These are phyloP conservation scores for Puccinia novopanici DNA, from an alignment of 1,284 basidiomycete species.

Conservation along the genomic window DNA sequence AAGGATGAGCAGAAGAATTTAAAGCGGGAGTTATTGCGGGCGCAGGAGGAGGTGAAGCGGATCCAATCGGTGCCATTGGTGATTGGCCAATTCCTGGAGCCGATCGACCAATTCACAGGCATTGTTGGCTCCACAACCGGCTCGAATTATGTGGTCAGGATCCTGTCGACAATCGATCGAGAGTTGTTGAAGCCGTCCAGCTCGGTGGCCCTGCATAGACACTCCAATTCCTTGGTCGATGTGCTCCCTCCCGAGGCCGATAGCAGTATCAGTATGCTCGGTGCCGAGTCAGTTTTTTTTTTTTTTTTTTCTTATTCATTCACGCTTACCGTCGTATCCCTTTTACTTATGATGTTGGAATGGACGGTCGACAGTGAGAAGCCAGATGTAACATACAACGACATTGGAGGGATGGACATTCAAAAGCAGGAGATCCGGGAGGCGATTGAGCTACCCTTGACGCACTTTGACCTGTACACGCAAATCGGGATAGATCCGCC, in stretches of 20 bases:
- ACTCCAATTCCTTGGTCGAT: slow-evolving; percentile 97
- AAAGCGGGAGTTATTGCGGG: slow-evolving; percentile 94
- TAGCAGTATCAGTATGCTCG: slow-evolving; percentile 91
- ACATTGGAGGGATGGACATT: slow-evolving; percentile 90
- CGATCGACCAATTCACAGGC: slow-evolving; percentile 95
- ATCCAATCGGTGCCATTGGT: slow-evolving; percentile 99
- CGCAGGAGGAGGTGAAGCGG: slow-evolving; percentile 98
- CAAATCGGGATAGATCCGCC: slow-evolving; percentile 99
- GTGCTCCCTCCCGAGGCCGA: slow-evolving; percentile 98
- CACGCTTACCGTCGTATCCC: neutral
- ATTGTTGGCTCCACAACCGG: slow-evolving; percentile 98
- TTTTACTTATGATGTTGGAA: neutral
- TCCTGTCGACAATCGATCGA: slow-evolving; percentile 93
- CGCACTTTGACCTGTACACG: slow-evolving; percentile 85
- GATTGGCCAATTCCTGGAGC: slow-evolving; percentile 98
- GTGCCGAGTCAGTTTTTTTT: slow-evolving; percentile 65
- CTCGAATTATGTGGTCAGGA: slow-evolving; percentile 97
- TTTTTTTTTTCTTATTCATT: neutral
- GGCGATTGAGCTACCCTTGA: slow-evolving; percentile 93
- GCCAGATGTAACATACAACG: slow-evolving; percentile 60
- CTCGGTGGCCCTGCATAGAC: slow-evolving; percentile 94
- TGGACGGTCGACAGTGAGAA: slow-evolving; percentile 4
- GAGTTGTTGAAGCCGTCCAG: slow-evolving; percentile 96
- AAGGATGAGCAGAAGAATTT: slow-evolving; percentile 98
- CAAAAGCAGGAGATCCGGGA: slow-evolving; percentile 99